Conservation (phyloP, 139 green algal genomes). For the Axilococcus clingmanii region DNA sequence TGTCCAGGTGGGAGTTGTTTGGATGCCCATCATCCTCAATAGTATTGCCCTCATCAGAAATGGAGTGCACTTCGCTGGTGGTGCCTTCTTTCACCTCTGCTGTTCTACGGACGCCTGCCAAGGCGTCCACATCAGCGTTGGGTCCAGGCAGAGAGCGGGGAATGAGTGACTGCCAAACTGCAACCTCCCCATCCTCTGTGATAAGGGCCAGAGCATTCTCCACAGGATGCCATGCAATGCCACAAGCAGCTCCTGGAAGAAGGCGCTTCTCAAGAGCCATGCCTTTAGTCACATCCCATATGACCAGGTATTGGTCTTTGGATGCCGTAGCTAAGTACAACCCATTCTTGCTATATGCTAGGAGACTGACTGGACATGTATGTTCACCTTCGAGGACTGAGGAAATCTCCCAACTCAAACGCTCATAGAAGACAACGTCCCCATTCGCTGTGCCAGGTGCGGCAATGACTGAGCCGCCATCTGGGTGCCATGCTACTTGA, state of each 20-base stretch:
- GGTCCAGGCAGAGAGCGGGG: conserved; percentile 29
- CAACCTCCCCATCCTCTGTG: conserved; percentile 42
- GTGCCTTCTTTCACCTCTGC: too few species aligned
- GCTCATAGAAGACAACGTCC: conserved; percentile 51
- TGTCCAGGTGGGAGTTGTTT: conserved; percentile 1
- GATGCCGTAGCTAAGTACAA: conserved; percentile 58
- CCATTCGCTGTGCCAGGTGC: conserved; percentile 27
- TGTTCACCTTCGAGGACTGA: conserved; percentile 30
- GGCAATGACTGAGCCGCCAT: conserved; percentile 54
- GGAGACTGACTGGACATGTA: conserved; percentile 22
- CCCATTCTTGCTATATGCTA: conserved; percentile 72
- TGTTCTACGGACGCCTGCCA: conserved; percentile 1
- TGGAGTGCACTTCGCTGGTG: too few species aligned
- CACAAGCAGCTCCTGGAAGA: conserved; percentile 17
- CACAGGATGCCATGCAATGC: conserved; percentile 57
- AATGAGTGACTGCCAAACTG: conserved; percentile 49
- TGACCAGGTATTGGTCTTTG: conserved; percentile 42
- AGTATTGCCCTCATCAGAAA: too few species aligned
- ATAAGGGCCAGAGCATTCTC: conserved; percentile 56
- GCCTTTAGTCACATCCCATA: conserved; percentile 53
- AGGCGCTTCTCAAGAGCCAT: conserved; percentile 12
- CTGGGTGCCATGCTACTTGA: conserved; percentile 52
- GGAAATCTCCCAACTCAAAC: conserved; percentile 44
- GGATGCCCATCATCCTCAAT: conserved; percentile 7
- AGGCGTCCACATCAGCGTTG: conserved; percentile 15